Percentiles rank a stretch among this genome's conserved stretches.
Evolutionary conservation across 192 early-diverging fungal genomes (phyloP).

Genomic region (Chytriomyces sp.): DNA sequence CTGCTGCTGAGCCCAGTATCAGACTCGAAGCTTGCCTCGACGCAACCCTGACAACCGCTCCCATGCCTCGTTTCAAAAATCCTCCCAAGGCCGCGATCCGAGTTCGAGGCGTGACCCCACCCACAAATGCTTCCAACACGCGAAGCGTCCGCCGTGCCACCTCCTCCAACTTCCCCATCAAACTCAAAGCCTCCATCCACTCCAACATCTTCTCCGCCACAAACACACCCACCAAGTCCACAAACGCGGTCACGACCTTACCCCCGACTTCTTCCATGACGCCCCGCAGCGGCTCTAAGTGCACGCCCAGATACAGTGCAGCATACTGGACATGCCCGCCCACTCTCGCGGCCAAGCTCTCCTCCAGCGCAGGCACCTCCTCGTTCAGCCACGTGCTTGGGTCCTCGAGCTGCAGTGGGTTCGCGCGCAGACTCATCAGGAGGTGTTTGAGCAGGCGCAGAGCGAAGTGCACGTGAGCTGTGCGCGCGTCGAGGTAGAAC

Average conservation of each 20-base stretch:
- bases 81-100: conserved; percentile 4
- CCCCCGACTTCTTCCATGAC: background rate
- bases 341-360: conserved; percentile 3
- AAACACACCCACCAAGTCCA: conserved; percentile 17
- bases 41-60: background rate
- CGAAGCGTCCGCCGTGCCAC: background rate
- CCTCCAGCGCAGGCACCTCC: conserved; percentile 23
- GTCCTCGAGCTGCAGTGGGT: conserved; percentile 28
- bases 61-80: conserved; percentile 10
- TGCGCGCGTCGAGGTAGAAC: background rate
- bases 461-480: conserved; percentile 1
- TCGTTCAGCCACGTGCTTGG: conserved; percentile 24
- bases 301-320: conserved; percentile 8
- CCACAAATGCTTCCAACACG: background rate
- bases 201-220: conserved; percentile 25
- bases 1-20: too few species aligned
- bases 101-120: background rate
- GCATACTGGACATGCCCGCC: conserved; percentile 11
- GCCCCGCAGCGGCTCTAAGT: background rate
- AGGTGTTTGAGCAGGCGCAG: conserved; percentile 4
- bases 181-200: conserved; percentile 25
- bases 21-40: background rate
- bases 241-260: conserved; percentile 7
- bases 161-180: conserved; percentile 6
- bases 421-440: background rate